Conservation (phyloP, 352 stramenopile species). For the Lagenidium sp. region DNA sequence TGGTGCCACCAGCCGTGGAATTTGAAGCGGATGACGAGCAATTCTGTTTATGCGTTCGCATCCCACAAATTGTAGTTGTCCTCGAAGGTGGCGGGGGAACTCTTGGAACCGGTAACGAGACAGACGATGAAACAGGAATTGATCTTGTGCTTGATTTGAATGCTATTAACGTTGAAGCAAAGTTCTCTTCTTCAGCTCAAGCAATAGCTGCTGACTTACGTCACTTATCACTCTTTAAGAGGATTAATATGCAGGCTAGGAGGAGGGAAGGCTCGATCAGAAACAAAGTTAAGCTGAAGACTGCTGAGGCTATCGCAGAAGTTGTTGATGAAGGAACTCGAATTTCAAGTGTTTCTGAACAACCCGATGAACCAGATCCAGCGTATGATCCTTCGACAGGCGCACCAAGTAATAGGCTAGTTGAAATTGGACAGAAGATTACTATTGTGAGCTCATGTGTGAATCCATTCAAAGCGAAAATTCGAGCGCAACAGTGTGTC, state of each 20-base stretch:
- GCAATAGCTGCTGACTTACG: conserved; percentile 34
- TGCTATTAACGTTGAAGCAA: conserved; percentile 49
- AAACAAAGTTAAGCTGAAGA: conserved; percentile 22
- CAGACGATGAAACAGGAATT: conserved; percentile 14
- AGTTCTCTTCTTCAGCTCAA: conserved; percentile 49
- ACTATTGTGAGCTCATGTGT: conserved; percentile 41
- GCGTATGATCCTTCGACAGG: conserved; percentile 32
- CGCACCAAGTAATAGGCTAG: conserved; percentile 31
- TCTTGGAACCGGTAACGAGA: not conserved
- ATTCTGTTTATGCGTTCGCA: conserved; percentile 48
- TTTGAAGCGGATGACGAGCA: conserved; percentile 60
- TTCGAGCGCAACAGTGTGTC: conserved; percentile 36
- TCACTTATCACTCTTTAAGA: conserved; percentile 36
- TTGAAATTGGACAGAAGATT: conserved; percentile 48
- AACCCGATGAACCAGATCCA: conserved; percentile 21
- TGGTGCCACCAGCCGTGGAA: no score
- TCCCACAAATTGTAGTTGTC: conserved; percentile 55
- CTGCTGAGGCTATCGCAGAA: conserved; percentile 21
- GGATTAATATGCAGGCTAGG: conserved; percentile 5
- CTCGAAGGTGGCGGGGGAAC: conserved; percentile 33
- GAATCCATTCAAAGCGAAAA: conserved; percentile 37
- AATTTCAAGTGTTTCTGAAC: conserved; percentile 10
- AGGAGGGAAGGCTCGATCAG: conserved; percentile 4
- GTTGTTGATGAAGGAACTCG: conserved; percentile 19
- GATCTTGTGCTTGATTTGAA: conserved; percentile 56